These are phyloP conservation scores for Kluyveromyces marxianus DNA, from an alignment of 1,139 yeast genomes.

Conservation along the genomic window DNA sequence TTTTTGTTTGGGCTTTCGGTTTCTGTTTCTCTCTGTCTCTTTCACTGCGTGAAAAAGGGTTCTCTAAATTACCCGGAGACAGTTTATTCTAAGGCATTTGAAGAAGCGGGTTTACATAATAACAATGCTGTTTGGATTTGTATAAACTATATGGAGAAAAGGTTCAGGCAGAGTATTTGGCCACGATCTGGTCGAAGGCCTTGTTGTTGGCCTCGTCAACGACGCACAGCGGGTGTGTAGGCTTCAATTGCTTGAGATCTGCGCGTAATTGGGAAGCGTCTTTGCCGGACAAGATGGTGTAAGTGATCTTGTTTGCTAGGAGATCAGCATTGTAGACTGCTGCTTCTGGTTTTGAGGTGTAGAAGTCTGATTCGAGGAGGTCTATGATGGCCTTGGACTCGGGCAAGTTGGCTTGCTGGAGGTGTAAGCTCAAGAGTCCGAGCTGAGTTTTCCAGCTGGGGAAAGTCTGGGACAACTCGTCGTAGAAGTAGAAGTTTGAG, in stretches of 20 bases:
- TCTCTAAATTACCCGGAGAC: too few relatives aligned
- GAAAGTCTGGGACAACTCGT: conserved; percentile 30
- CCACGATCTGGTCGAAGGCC: conserved; percentile 47
- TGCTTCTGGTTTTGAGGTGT: conserved; percentile 22
- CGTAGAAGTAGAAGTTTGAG: conserved; percentile 30
- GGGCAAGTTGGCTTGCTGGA: conserved; percentile 36
- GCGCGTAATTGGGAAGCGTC: conserved; percentile 35
- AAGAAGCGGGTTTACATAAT: conserved; percentile 5
- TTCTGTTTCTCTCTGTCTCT: too few relatives aligned
- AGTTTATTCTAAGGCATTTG: too few relatives aligned
- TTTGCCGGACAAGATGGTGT: conserved; percentile 42
- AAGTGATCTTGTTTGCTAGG: conserved; percentile 47
- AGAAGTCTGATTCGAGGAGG: conserved; percentile 26
- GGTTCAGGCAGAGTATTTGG: conserved; percentile 33
- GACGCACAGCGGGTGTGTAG: conserved; percentile 39
- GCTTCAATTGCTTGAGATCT: conserved; percentile 37
- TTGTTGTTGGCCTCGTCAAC: conserved; percentile 42
- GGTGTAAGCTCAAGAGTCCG: conserved; percentile 33
- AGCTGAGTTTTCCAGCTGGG: conserved; percentile 33
- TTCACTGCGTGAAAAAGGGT: too few relatives aligned
- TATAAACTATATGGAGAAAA: too few relatives aligned
- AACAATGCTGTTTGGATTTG: conserved; percentile 7
- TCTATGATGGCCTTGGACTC: conserved; percentile 36
- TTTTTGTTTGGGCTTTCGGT: too few relatives aligned
- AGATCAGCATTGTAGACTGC: conserved; percentile 35